A percentile compares a stretch with the other conserved stretches of the same genome.
Conservation (phyloP, 257 asterid genomes). For the Penstemon davidsonii region DNA sequence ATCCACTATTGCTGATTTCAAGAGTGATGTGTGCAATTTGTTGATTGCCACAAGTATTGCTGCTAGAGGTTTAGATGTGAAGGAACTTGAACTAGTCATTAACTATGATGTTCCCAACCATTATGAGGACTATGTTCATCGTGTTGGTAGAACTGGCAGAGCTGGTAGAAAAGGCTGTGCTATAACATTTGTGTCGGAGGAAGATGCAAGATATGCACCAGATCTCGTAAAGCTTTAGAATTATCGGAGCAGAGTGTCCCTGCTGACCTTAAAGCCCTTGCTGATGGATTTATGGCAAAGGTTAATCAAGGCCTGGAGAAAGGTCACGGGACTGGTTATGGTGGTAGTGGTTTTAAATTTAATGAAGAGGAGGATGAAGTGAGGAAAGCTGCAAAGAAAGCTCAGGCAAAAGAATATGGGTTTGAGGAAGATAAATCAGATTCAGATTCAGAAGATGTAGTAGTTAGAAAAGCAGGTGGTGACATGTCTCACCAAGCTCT, state of each 20-base stretch:
- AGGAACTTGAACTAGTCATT: slow-evolving; percentile 83
- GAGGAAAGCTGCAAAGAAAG: slow-evolving; percentile 85
- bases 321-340: slow-evolving; percentile 87
- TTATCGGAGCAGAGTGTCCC: slow-evolving; percentile 86
- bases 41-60: slow-evolving; percentile 87
- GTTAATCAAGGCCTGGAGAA: slow-evolving; percentile 89
- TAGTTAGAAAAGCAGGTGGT: slow-evolving; percentile 73
- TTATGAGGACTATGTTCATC: slow-evolving; percentile 92
- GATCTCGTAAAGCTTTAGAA: slow-evolving; percentile 81
- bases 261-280: slow-evolving; percentile 72
- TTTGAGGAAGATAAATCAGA: slow-evolving; percentile 91
- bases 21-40: slow-evolving; percentile 72
- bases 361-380: slow-evolving; percentile 92
- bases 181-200: slow-evolving; percentile 76
- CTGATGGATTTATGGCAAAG: slow-evolving; percentile 74
- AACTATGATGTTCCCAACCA: slow-evolving; percentile 88
- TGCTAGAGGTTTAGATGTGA: slow-evolving; percentile 90
- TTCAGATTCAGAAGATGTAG: slow-evolving; percentile 84
- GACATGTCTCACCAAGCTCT: slow-evolving; percentile 61
- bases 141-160: slow-evolving; percentile 93
- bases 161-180: slow-evolving; percentile 92
- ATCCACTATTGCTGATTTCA: slow-evolving; percentile 79
- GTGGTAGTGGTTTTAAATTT: slow-evolving; percentile 89
- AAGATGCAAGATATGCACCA: slow-evolving; percentile 79
- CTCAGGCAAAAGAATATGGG: slow-evolving; percentile 86